phyloP scores from a whole-genome alignment of 192 early-diverging fungal genomes.

The Piromyces finnis region DNA sequence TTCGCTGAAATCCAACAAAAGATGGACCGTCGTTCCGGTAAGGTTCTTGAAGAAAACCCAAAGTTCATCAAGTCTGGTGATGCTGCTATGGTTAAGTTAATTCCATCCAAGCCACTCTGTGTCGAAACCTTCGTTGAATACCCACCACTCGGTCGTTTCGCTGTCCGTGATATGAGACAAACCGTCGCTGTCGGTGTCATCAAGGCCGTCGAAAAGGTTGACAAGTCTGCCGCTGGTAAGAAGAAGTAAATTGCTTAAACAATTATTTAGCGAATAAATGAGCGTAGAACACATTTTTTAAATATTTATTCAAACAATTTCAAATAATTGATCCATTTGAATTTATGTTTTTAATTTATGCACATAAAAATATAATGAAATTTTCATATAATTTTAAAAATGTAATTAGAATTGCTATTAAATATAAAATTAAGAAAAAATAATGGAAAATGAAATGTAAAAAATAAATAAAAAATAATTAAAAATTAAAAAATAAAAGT shows the following conservation, averaged over 20 bases:
- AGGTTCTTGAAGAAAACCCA: conserved; percentile 79
- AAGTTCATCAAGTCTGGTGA: conserved; percentile 93
- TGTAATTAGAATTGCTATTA: background rate
- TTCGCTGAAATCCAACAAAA: conserved; percentile 81
- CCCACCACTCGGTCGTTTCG: conserved; percentile 90
- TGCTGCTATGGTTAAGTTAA: conserved; percentile 85
- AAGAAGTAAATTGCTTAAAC: background rate
- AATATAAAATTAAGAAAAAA: background rate
- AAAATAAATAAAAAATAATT: background rate
- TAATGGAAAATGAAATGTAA: background rate
- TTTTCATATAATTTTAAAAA: background rate
- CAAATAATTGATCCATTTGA: background rate
- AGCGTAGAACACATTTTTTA: background rate
- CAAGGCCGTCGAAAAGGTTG: conserved; percentile 75
- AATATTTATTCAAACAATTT: background rate
- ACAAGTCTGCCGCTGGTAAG: conserved; percentile 22
- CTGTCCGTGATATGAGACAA: conserved; percentile 94
- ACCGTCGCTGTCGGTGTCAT: conserved; percentile 95
- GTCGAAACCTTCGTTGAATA: conserved; percentile 86
- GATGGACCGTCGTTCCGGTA: conserved; percentile 90
- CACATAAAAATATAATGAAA: background rate
- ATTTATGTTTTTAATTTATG: background rate
- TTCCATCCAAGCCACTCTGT: conserved; percentile 91
- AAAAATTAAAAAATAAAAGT: too few species aligned
- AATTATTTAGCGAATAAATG: background rate